Base-by-base conservation (phyloP, 345 rosid genomes). In the Mangifera indica region DNA sequence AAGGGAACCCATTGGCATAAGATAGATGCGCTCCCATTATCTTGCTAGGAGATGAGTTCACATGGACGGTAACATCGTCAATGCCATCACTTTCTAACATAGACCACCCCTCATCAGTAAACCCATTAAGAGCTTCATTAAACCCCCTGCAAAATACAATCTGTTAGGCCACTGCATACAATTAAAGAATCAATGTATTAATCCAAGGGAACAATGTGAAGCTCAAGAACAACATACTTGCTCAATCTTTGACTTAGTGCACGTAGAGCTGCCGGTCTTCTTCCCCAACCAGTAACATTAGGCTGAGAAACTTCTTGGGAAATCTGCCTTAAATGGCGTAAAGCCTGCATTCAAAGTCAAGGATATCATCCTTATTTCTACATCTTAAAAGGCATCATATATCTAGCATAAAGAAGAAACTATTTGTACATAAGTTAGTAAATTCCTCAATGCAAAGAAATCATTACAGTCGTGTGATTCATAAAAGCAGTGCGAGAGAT, bases 221-320 rank as follows among this genome's bases (percentile, higher is more conserved):
- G 44, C 17, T 37, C 66, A 48, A 52, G 58, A 53, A 45, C 14
- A 24, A 60, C 79, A 18, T 79, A 91, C 98, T 81, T 92, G 95
- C 88, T 90, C 71, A 94, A 81, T 79, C 94, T 87, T 84, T 92
- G 98, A 76, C 97, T 88, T 64, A 91, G 82, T 65, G 92, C 91
- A 63, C 97, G 87, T 62, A 95, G 81, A 45, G 93, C 97, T 10
- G 98, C 99, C 49, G 99, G 99, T 75, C 98, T 85, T 80, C 98
- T 88, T 55, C 96, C 98, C 91, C 97, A 89, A 51, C 92, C 92
- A 0, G 85, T 73, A 63, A 88, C 98, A 70, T 79, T 95, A 57
- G 98, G 88, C 79, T 91, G 99, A 53, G 98, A 88, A 76, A 89
- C 84, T 83, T 95, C 99, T 79, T 89, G 98, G 71, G 98, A 89